Conservation (phyloP, 192 early-diverging fungal genomes). For the Entophlyctis luteolus region DNA sequence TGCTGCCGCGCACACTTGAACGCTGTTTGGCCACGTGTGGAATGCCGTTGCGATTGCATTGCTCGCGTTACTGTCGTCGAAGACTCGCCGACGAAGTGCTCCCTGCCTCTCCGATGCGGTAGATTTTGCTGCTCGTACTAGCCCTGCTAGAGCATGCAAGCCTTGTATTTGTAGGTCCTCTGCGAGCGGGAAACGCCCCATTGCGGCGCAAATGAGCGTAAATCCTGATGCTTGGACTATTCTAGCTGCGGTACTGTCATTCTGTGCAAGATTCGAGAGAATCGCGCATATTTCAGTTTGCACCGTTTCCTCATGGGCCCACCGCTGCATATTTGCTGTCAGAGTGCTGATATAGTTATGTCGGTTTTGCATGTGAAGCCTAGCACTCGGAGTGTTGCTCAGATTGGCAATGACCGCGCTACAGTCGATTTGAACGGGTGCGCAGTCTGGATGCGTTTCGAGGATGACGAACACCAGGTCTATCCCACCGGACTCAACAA, state of each 20-base stretch:
- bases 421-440: slow-evolving; percentile 34
- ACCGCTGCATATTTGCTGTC: slow-evolving; percentile 25
- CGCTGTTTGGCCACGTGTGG: slow-evolving; percentile 21
- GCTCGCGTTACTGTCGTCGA: too few relatives aligned
- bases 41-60: background rate
- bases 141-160: slow-evolving; percentile 30
- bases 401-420: slow-evolving; percentile 37
- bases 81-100: too few relatives aligned
- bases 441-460: slow-evolving; percentile 13
- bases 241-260: slow-evolving; percentile 11
- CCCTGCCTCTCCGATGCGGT: too few relatives aligned
- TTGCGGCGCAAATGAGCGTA: slow-evolving; percentile 25
- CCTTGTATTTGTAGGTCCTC: slow-evolving; percentile 32
- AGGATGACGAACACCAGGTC: slow-evolving; percentile 30
- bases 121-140: slow-evolving; percentile 14
- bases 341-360: slow-evolving; percentile 23
- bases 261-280: slow-evolving; percentile 29
- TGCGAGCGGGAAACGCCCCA: slow-evolving; percentile 6
- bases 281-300: slow-evolving; percentile 38
- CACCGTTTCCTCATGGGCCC: slow-evolving; percentile 16
- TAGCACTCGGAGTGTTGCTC: slow-evolving; percentile 1
- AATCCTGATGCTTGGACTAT: slow-evolving; percentile 26
- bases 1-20: slow-evolving; percentile 4
- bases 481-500: slow-evolving; percentile 28
- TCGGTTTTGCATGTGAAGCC: slow-evolving; percentile 2